Evolutionary conservation across 768 basidiomycete genomes (phyloP).

Genomic region (Lentinula boryana): DNA sequence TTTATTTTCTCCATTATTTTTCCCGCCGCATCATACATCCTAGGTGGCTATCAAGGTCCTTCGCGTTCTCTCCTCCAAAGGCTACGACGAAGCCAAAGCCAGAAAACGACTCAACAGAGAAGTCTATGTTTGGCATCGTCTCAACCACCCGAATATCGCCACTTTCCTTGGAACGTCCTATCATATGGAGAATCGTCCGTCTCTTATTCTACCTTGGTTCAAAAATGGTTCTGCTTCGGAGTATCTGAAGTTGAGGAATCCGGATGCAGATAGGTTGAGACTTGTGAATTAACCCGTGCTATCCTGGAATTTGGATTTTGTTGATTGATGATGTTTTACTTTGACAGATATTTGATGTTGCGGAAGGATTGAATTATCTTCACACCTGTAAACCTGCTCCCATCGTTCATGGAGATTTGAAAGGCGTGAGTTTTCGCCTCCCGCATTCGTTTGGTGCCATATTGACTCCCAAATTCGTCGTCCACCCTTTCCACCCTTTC

Average conservation of each 20-base stretch:
- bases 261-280: slow-evolving; percentile 25
- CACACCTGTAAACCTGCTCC: slow-evolving; percentile 30
- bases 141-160: slow-evolving; percentile 41
- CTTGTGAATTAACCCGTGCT: slow-evolving; percentile 22
- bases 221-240: slow-evolving; percentile 39
- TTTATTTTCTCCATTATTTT: too few species aligned
- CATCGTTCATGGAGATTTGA: slow-evolving; percentile 18
- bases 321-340: background rate
- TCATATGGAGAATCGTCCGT: slow-evolving; percentile 27
- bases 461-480: background rate
- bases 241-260: slow-evolving; percentile 29
- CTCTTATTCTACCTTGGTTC: slow-evolving; percentile 44
- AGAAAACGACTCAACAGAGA: slow-evolving; percentile 39
- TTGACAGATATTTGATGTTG: slow-evolving; percentile 35
- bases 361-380: slow-evolving; percentile 35
- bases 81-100: slow-evolving; percentile 27
- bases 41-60: slow-evolving; percentile 46
- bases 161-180: slow-evolving; percentile 43
- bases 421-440: slow-evolving; percentile 1
- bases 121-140: slow-evolving; percentile 40
- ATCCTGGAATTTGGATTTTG: background rate
- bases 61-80: slow-evolving; percentile 24
- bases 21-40: too few species aligned
- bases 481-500: background rate
- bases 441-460: background rate